Evolutionary conservation across 257 asterid species (phyloP).

Genomic region (Nicotiana attenuata): DNA sequence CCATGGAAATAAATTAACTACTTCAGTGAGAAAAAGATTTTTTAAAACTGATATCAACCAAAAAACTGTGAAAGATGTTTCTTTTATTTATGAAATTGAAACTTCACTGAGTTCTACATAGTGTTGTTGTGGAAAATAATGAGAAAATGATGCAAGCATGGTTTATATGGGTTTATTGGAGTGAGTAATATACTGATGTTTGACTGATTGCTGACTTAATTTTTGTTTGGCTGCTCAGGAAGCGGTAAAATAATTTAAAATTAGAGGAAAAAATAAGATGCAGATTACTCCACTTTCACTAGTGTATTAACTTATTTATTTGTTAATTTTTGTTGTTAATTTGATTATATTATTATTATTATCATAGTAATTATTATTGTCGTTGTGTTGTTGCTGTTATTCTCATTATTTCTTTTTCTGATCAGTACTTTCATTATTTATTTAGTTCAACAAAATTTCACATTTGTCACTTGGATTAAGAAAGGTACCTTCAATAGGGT

Average conservation of each 20-base stretch:
- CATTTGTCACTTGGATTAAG: not conserved
- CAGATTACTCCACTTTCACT: not conserved
- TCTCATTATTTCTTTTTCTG: too few species aligned
- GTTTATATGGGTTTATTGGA: not conserved
- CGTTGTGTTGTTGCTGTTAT: too few species aligned
- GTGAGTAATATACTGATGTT: not conserved
- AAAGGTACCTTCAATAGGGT: not conserved
- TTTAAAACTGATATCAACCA: not conserved
- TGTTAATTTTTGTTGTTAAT: not conserved
- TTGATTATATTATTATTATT: too few species aligned
- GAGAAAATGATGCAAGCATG: not conserved
- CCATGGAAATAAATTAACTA: not conserved
- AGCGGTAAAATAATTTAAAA: not conserved
- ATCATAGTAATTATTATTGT: too few species aligned
- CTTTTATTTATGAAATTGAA: not conserved
- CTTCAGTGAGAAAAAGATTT: not conserved
- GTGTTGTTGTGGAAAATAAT: not conserved
- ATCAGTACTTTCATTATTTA: not conserved
- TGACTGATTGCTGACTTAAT: not conserved
- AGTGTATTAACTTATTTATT: not conserved
- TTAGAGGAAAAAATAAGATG: not conserved
- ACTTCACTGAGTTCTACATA: not conserved
- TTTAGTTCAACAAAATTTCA: not conserved
- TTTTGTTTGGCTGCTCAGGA: not conserved
- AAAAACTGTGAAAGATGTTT: not conserved